These are phyloP conservation scores for Ambrosiella beaveri DNA, from an alignment of 2,329 filamentous ascomycete species.

Conservation along the genomic window DNA sequence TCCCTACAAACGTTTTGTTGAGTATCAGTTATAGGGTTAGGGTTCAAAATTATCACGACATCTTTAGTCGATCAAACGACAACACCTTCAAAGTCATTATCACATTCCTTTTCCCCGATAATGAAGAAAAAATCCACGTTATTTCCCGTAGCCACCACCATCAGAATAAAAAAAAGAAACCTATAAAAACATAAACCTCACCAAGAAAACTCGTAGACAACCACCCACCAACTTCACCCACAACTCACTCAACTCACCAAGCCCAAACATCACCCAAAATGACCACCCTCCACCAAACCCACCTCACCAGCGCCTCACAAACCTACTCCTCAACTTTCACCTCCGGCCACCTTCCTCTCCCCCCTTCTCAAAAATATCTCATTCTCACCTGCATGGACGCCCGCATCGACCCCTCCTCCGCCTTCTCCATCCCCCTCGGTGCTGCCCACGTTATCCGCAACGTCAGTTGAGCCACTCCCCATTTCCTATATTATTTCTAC, in stretches of 20 bases:
- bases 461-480: slow-evolving; percentile 2
- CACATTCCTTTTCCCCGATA: neutral
- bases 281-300: neutral
- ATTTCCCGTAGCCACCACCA: too few relatives aligned
- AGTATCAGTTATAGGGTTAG: neutral
- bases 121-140: neutral
- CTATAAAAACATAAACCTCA: too few relatives aligned
- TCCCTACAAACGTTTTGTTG: too few relatives aligned
- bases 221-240: neutral
- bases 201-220: too few relatives aligned
- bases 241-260: neutral
- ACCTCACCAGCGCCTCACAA: neutral
- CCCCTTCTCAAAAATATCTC: slow-evolving; percentile 49
- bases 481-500: too few relatives aligned
- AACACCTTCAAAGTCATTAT: neutral
- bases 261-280: too few relatives aligned
- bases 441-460: slow-evolving; percentile 54
- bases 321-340: slow-evolving; percentile 27
- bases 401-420: slow-evolving; percentile 38
- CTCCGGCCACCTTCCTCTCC: slow-evolving; percentile 44
- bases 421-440: slow-evolving; percentile 45
- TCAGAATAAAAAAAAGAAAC: too few relatives aligned
- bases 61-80: neutral
- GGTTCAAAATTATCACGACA: neutral
- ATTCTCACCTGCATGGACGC: slow-evolving; percentile 54